Percentiles rank a stretch among this genome's conserved stretches.
Conservation (phyloP, 495 filamentous ascomycete genomes). For the Geoglossum glabrum region DNA sequence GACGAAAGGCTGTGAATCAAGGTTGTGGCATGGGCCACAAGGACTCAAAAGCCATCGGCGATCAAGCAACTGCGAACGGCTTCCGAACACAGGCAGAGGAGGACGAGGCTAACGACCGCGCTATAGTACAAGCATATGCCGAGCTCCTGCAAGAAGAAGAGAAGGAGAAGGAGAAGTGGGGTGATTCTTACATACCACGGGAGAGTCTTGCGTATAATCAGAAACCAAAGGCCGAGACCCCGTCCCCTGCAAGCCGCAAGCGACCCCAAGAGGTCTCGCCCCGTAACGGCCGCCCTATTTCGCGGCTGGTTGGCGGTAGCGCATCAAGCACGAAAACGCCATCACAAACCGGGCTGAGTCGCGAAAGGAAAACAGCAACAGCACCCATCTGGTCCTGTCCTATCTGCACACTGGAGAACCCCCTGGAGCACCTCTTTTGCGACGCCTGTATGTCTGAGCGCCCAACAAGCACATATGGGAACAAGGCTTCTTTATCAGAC, state of each 20-base stretch:
- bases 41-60: conserved; percentile 37
- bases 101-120: conserved; percentile 73
- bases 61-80: conserved; percentile 49
- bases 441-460: conserved; percentile 58
- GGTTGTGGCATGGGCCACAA: conserved; percentile 59
- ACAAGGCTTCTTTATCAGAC: neutral
- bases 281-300: neutral
- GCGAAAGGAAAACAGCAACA: neutral
- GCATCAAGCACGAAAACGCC: neutral
- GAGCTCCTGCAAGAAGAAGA: conserved; percentile 79
- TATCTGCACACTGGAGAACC: conserved; percentile 71
- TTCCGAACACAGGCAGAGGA: conserved; percentile 73
- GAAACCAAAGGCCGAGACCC: neutral
- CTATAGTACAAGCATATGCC: conserved; percentile 73
- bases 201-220: conserved; percentile 25
- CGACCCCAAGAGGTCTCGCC: neutral
- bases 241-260: neutral
- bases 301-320: neutral
- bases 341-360: conserved; percentile 1
- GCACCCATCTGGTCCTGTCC: conserved; percentile 39
- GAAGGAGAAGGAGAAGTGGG: conserved; percentile 54
- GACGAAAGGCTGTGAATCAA: conserved; percentile 39
- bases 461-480: neutral
- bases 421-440: conserved; percentile 44
- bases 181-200: conserved; percentile 39